These are phyloP conservation scores for Chrysanthemum makinoi DNA, from an alignment of 129 eudicot species.

Conservation along the genomic window DNA sequence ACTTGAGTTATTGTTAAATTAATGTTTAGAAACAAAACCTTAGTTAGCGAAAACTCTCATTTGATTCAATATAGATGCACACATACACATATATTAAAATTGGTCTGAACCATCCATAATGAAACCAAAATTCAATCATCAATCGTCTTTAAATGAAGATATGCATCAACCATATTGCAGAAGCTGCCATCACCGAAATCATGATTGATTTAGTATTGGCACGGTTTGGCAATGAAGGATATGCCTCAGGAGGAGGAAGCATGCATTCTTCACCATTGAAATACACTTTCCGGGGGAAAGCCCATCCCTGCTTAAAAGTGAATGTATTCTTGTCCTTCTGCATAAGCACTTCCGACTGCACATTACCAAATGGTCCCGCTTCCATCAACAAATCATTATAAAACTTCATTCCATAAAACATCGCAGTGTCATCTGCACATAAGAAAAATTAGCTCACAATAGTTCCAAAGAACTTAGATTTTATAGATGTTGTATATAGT, in stretches of 20 bases:
- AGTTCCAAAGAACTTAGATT: background rate
- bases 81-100: conserved; percentile 14
- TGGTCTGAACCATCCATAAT: conserved; percentile 2
- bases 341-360: conserved; percentile 74
- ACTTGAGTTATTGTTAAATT: background rate
- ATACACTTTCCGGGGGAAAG: conserved; percentile 77
- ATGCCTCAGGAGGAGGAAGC: conserved; percentile 91
- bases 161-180: conserved; percentile 31
- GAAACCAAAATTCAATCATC: conserved; percentile 1
- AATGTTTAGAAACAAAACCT: background rate
- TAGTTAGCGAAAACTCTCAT: background rate
- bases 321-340: conserved; percentile 66
- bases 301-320: conserved; percentile 85
- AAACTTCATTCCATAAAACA: conserved; percentile 89
- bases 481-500: background rate
- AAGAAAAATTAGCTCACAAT: background rate
- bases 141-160: conserved; percentile 27
- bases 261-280: conserved; percentile 88
- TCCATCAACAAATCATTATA: conserved; percentile 87
- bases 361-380: conserved; percentile 80
- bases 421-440: conserved; percentile 78
- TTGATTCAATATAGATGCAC: conserved; percentile 4
- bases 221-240: conserved; percentile 66
- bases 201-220: conserved; percentile 23
- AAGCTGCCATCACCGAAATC: conserved; percentile 23